Percentiles rank a stretch among this genome's conserved stretches.
Conservation (phyloP, 306 rosid genomes). For the Citrullus amarus region DNA sequence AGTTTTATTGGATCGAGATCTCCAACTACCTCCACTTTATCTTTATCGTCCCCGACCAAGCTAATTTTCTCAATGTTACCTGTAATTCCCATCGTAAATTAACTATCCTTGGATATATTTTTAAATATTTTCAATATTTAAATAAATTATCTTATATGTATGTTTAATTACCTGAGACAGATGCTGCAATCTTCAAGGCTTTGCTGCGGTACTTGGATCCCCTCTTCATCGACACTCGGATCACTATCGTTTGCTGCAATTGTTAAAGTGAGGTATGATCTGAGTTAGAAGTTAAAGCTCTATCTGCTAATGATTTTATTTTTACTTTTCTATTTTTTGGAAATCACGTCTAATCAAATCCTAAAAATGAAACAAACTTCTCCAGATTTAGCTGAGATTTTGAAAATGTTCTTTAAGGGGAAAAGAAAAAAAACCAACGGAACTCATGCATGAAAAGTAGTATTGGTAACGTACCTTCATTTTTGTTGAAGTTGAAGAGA, state of each 20-base stretch:
- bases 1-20: conserved; percentile 33
- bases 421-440: too few species aligned
- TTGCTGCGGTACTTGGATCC: conserved; percentile 16
- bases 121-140: too few species aligned
- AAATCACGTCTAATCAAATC: too few species aligned
- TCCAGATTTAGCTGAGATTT: too few species aligned
- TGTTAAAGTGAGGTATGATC: too few species aligned
- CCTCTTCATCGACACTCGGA: conserved; percentile 24
- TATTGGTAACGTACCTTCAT: not conserved
- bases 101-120: too few species aligned
- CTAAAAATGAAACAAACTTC: too few species aligned
- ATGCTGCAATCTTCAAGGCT: conserved; percentile 24
- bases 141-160: not conserved
- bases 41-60: conserved; percentile 10
- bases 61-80: conserved; percentile 8
- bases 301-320: too few species aligned
- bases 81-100: not conserved
- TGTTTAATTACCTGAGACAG: conserved; percentile 18
- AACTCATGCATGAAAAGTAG: not conserved
- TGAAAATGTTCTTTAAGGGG: too few species aligned
- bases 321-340: too few species aligned
- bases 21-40: conserved; percentile 31
- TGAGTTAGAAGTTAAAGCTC: too few species aligned
- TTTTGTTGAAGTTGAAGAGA: not conserved
- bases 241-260: conserved; percentile 42